Evolutionary conservation across 306 rosid genomes (phyloP).

Genomic region (Carpinus fangiana): DNA sequence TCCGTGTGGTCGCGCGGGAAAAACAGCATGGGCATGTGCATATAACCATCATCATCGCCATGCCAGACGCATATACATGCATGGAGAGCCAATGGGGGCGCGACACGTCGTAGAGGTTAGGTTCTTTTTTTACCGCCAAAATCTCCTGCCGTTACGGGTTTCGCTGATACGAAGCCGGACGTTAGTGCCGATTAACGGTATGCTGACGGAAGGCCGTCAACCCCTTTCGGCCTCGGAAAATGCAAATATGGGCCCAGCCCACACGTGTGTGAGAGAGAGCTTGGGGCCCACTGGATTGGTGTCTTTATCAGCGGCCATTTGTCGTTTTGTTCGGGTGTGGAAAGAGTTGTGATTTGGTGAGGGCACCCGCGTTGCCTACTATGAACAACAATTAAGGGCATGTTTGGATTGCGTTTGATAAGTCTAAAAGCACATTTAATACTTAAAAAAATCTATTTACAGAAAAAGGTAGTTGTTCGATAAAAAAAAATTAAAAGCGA

Average conservation of each 20-base stretch:
- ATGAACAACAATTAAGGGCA: not conserved
- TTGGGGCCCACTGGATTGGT: not conserved
- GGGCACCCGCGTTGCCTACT: not conserved
- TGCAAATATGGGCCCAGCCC: not conserved
- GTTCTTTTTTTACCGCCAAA: constrained; percentile 54
- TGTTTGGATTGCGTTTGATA: too few species aligned
- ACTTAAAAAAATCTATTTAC: too few species aligned
- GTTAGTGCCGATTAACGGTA: constrained; percentile 22
- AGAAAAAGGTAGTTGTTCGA: too few species aligned
- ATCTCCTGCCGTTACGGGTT: constrained; percentile 40
- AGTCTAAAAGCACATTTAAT: too few species aligned
- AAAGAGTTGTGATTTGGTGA: not conserved
- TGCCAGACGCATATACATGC: constrained; percentile 37
- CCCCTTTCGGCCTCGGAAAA: not conserved
- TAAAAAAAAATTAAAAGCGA: too few species aligned
- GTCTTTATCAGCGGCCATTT: not conserved
- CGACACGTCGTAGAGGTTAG: constrained; percentile 24
- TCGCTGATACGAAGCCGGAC: constrained; percentile 19
- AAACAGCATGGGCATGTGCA: constrained; percentile 29
- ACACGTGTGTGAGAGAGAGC: not conserved
- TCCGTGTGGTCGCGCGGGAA: constrained; percentile 50
- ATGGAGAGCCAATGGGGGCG: not conserved
- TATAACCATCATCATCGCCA: not conserved
- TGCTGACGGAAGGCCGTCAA: not conserved
- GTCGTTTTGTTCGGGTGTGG: not conserved